Evolutionary conservation across 352 stramenopile genomes (phyloP).

Genomic region (Phytopythium delawarense): DNA sequence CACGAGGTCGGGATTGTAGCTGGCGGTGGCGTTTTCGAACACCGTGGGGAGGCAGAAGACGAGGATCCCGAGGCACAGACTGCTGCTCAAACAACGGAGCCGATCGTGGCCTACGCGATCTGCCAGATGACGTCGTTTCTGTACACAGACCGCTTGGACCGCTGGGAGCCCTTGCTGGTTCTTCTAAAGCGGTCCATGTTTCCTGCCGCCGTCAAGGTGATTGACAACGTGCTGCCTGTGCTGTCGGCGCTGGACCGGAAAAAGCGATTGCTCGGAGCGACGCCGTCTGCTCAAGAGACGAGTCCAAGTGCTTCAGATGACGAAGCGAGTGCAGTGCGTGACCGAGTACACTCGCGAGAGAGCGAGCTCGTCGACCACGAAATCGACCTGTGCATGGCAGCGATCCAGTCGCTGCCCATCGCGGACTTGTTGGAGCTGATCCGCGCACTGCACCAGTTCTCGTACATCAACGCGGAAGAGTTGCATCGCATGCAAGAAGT

Average conservation of each 20-base stretch:
- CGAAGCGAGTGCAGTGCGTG: neutral
- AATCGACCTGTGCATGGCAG: constrained; percentile 65
- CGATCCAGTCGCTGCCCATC: constrained; percentile 61
- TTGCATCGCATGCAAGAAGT: constrained; percentile 65
- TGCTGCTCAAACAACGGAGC: constrained; percentile 61
- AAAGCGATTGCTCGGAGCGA: constrained; percentile 22
- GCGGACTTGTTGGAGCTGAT: constrained; percentile 61
- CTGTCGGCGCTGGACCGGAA: constrained; percentile 50
- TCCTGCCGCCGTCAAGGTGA: constrained; percentile 54
- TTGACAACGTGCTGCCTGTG: constrained; percentile 71
- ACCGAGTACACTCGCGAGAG: neutral
- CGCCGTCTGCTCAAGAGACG: constrained; percentile 11
- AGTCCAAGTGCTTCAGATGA: constrained; percentile 5
- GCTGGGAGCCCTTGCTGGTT: constrained; percentile 75
- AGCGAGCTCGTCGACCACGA: constrained; percentile 40
- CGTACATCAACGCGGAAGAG: constrained; percentile 78
- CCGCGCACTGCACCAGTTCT: constrained; percentile 53
- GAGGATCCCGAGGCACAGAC: constrained; percentile 13
- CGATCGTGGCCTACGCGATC: constrained; percentile 84
- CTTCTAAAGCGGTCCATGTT: constrained; percentile 67
- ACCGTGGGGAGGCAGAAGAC: neutral
- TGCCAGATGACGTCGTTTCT: constrained; percentile 79
- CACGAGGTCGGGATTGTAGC: constrained; percentile 7
- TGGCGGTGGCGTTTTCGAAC: neutral
- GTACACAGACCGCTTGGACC: constrained; percentile 70